Evolutionary conservation across 495 filamentous ascomycete genomes (phyloP), one percentile per base, ranked within the genome.

Genomic region (Daldinia bambusicola): DNA sequence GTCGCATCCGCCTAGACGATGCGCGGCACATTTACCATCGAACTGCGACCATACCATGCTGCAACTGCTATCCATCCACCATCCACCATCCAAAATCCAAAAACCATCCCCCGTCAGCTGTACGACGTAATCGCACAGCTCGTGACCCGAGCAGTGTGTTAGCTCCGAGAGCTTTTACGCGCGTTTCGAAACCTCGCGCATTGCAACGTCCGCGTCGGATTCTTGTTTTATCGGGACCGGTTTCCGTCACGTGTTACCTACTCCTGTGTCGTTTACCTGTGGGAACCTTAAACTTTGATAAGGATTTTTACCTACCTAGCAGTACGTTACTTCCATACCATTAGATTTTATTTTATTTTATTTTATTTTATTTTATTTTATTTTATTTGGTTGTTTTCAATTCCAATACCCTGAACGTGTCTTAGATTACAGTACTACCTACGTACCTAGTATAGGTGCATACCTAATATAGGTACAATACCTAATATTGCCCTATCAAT

Each of bases 1-100:
- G 43, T 48, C 43, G 43, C 18, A 48, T 48, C 18, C 43, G 18
- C 43, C 43, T 18, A 48, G 30, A 55, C 6, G n/a, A 55, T 55
- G 52, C 52, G 52, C 31, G 52, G 52, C 32, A 32, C 52, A 32
- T 20, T 55, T 55, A 36, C 52, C 8, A 31, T n/a, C 36, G 36
- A n/a, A 14, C 32, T 55, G 20, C 43, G 18, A 48, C 18, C 43
- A 48, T 48, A 2, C 43, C n/a, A n/a, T 26, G 26, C 26, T 26
- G 26, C 26, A 26, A 26, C 26, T 26, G 26, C 3, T 26, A 26
- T 22, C 2, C 43, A 48, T 18, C 41, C 13, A 31, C 30, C 30
- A 34, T 7, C 13, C 14, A 43, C n/a, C n/a, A n/a, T n/a, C n/a
- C n/a, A n/a, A n/a, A n/a, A n/a, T n/a, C n/a, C n/a, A n/a, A n/a